Conservation (phyloP, 768 basidiomycete species). For the Pleurotus salmoneostramineus region DNA sequence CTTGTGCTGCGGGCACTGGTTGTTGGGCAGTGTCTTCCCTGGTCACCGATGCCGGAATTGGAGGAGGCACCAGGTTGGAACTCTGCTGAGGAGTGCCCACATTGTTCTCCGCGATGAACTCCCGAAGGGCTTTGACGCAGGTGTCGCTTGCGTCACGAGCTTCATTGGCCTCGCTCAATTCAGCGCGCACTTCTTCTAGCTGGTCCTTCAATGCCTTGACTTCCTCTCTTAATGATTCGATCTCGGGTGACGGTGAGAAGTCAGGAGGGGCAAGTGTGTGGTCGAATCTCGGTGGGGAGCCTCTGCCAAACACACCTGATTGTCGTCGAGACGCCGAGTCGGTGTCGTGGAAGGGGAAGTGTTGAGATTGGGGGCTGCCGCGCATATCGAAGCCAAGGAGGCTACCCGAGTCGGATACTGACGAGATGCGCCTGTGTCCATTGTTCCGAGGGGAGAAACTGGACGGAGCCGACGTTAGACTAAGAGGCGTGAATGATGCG, state of each 20-base stretch:
- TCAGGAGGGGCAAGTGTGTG: slow-evolving; percentile 22
- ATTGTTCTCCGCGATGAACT: slow-evolving; percentile 75
- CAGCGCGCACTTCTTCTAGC: slow-evolving; percentile 59
- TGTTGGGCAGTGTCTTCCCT: slow-evolving; percentile 23
- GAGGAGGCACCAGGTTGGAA: slow-evolving; percentile 33
- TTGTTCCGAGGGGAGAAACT: slow-evolving; percentile 35
- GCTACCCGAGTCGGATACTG: slow-evolving; percentile 58
- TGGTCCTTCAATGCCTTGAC: slow-evolving; percentile 51
- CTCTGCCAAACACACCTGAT: slow-evolving; percentile 52
- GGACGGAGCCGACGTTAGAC: slow-evolving; percentile 38
- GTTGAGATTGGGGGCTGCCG: slow-evolving; percentile 30
- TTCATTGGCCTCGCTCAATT: slow-evolving; percentile 75
- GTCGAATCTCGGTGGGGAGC: slow-evolving; percentile 39
- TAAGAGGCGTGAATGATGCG: slow-evolving; percentile 72
- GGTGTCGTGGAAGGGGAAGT: slow-evolving; percentile 29
- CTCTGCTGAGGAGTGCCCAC: slow-evolving; percentile 35
- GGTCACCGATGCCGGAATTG: slow-evolving; percentile 34
- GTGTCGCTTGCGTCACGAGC: slow-evolving; percentile 84
- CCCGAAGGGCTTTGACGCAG: slow-evolving; percentile 77
- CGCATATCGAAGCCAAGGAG: slow-evolving; percentile 26
- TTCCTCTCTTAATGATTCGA: slow-evolving; percentile 60
- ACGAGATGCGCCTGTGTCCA: slow-evolving; percentile 69
- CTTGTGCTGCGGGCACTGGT: slow-evolving; percentile 20
- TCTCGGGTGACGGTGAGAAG: slow-evolving; percentile 28
- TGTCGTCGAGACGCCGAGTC: slow-evolving; percentile 31